Percentiles rank a stretch among this genome's conserved stretches.
Evolutionary conservation across 768 basidiomycete genomes (phyloP).

Genomic region (Suillus ampliporus): DNA sequence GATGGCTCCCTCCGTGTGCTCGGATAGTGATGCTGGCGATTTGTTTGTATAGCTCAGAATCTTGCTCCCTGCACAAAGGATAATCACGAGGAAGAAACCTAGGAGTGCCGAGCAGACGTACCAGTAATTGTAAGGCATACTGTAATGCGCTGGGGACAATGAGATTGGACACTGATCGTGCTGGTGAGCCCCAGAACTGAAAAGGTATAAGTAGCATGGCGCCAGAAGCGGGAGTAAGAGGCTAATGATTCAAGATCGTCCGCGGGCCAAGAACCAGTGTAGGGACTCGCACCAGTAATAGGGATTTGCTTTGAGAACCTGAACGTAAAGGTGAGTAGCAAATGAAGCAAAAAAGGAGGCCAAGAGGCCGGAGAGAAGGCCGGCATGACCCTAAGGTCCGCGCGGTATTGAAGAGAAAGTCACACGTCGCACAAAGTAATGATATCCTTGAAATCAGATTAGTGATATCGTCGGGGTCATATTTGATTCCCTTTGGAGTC

Average conservation of each 20-base stretch:
- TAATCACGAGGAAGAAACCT: neutral
- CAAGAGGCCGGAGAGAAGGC: neutral
- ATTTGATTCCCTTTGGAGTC: no score
- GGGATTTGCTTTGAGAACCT: neutral
- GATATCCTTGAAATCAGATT: neutral
- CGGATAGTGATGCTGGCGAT: no score
- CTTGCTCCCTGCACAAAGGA: neutral
- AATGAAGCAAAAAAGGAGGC: neutral
- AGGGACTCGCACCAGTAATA: neutral
- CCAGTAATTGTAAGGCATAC: neutral
- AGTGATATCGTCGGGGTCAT: no score
- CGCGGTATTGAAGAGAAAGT: neutral
- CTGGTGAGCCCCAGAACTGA: slow-evolving; percentile 4
- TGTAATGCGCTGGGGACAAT: neutral
- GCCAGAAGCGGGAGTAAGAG: neutral
- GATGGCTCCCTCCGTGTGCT: neutral
- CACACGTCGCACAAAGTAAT: neutral
- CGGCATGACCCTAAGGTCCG: neutral
- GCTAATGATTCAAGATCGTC: neutral
- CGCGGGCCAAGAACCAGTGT: neutral
- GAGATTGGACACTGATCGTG: neutral
- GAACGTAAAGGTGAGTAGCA: neutral
- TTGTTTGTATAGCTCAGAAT: neutral
- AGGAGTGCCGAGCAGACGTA: neutral
- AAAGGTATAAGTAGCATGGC: neutral